These are phyloP conservation scores for Geosmithia morbida DNA, from an alignment of 2,329 filamentous ascomycete genomes.

Conservation along the genomic window DNA sequence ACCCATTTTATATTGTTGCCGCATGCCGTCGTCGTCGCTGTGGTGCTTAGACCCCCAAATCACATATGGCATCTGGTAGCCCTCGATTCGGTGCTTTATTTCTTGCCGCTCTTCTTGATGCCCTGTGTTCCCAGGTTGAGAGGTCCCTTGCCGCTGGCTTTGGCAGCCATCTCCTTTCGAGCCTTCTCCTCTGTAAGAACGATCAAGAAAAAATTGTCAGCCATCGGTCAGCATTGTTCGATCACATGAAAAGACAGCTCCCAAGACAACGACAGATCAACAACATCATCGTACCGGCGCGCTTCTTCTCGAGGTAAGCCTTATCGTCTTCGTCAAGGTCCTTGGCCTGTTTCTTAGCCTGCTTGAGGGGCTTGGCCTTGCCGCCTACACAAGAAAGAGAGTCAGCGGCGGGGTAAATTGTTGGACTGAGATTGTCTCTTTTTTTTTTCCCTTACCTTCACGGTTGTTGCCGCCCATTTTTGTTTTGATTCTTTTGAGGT, in stretches of 20 bases:
- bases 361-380: slow-evolving; percentile 77
- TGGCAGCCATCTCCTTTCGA: slow-evolving; percentile 68
- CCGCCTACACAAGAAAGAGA: slow-evolving; percentile 37
- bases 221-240: neutral
- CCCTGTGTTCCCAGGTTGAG: slow-evolving; percentile 72
- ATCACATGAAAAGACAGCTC: neutral
- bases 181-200: slow-evolving; percentile 63
- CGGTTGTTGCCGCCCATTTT: slow-evolving; percentile 24
- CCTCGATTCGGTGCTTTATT: slow-evolving; percentile 35
- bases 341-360: slow-evolving; percentile 70
- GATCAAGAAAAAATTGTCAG: neutral
- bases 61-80: neutral
- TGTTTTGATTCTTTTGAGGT: neutral
- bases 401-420: neutral
- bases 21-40: neutral
- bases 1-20: neutral
- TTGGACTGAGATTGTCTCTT: neutral
- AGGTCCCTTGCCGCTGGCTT: slow-evolving; percentile 78
- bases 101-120: slow-evolving; percentile 98
- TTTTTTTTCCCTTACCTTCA: slow-evolving; percentile 15
- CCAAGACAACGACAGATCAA: neutral
- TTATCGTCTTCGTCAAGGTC: slow-evolving; percentile 80
- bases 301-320: slow-evolving; percentile 73
- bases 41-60: no score
- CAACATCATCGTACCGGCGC: slow-evolving; percentile 48